Evolutionary conservation across 2,329 filamentous ascomycete species (phyloP).

Genomic region (Fusarium sp.): DNA sequence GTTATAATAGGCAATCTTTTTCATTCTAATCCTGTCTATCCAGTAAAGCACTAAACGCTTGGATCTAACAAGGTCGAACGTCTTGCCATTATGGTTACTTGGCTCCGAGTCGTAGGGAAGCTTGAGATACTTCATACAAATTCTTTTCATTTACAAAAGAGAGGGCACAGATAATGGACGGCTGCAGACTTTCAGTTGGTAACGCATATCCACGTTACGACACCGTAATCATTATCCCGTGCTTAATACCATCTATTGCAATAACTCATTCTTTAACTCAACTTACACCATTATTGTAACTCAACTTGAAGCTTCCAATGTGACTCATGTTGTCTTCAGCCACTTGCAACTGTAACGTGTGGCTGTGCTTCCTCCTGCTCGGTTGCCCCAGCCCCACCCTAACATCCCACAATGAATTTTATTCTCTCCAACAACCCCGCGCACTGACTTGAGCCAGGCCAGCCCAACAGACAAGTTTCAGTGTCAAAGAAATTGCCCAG

Average conservation of each 20-base stretch:
- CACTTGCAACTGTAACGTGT: constrained; percentile 17
- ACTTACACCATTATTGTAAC: background rate
- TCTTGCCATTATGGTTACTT: background rate
- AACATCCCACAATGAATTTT: constrained; percentile 55
- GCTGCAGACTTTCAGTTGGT: background rate
- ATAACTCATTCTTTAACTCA: background rate
- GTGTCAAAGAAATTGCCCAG: constrained; percentile 55
- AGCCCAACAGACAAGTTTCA: constrained; percentile 44
- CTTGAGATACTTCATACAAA: background rate
- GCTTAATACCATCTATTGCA: background rate
- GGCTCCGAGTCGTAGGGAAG: background rate
- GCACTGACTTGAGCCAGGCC: constrained; percentile 45
- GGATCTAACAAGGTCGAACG: background rate
- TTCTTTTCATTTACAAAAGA: background rate
- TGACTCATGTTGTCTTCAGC: constrained; percentile 8
- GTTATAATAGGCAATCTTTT: background rate
- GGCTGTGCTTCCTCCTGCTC: constrained; percentile 40
- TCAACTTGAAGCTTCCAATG: background rate
- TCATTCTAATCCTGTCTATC: fast-evolving
- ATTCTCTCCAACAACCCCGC: constrained; percentile 52
- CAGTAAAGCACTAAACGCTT: background rate
- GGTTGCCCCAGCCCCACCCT: constrained; percentile 54
- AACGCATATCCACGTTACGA: background rate
- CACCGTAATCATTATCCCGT: background rate
- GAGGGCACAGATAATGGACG: background rate